Base-by-base conservation (phyloP, 2,329 filamentous ascomycete genomes). In the Sporothrix phasma region DNA sequence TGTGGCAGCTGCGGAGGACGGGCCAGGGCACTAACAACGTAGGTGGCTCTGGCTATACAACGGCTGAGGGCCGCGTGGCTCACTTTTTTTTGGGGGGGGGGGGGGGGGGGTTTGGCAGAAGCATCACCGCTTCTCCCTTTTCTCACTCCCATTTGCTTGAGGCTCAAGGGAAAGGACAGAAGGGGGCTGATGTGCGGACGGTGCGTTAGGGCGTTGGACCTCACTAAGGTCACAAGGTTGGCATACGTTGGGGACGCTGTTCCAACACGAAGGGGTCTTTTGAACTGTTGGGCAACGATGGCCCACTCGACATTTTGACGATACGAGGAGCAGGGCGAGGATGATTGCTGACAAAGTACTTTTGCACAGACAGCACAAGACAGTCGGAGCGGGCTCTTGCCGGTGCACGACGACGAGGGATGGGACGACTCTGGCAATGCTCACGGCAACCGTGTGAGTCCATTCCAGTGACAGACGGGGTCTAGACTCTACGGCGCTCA, bases 131-230 rank as follows among this genome's bases (percentile, higher is more conserved):
- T 24, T 11, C 24, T 58, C 39, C 37, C 15, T 22, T 26, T 58
- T 29, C 22, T 41, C 31, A 15, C 5, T 19, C 17, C 13, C 15
- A 26, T 17, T 59, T 45, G 56, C 31, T 59, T 15, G 54, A 39
- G 51, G 51, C 51, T 39, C 19, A 10, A 39, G 51, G 51, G 31
- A 54, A 54, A 37, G 51, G 34, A 45, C 45, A 59, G 56, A 59
- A 13, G 49, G 53, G 22, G 19, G 62, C 22, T 15, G 31, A 51
- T 46, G 59, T 15, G 29, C 45, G 43, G 64, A 53, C 53, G 34
- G 60, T 17, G 47, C 47, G 43, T 37, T 62, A 54, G 60, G n/a
- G 60, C 17, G 47, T 31, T 61, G n/a, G n/a, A n/a, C n/a, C n/a
- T n/a, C n/a, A n/a, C n/a, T n/a, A n/a, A n/a, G n/a, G n/a, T n/a